phyloP scores from a whole-genome alignment of 371 early-diverging fungal species.

The Dentiscutata heterogama region DNA sequence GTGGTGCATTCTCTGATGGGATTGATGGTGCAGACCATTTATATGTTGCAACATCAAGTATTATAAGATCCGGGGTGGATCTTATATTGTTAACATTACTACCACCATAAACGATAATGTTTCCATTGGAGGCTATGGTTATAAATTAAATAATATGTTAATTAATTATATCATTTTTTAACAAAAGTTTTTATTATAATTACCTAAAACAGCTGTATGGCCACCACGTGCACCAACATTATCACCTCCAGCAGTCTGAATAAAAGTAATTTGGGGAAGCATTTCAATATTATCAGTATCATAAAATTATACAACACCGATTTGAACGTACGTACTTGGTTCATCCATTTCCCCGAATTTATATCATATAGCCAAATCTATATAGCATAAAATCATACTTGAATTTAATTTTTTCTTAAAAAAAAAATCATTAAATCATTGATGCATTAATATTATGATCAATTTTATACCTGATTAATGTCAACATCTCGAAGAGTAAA shows the following conservation, averaged over 20 bases:
- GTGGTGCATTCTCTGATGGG: not conserved
- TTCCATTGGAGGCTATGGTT: not conserved
- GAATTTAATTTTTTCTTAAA: not conserved
- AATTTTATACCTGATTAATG: not conserved
- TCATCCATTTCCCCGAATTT: not conserved
- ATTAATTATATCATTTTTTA: not conserved
- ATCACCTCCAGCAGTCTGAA: not conserved
- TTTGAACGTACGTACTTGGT: not conserved
- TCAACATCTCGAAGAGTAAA: not conserved
- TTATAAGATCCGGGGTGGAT: not conserved
- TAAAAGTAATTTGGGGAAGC: not conserved
- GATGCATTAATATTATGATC: not conserved
- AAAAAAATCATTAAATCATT: not conserved
- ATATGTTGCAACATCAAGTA: not conserved
- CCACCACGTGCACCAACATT: not conserved
- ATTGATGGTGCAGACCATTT: not conserved
- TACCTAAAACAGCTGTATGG: slow-evolving; percentile 12
- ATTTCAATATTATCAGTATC: not conserved
- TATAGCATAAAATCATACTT: not conserved
- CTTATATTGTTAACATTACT: not conserved
- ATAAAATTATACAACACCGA: not conserved
- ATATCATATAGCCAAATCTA: not conserved
- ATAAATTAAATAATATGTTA: not conserved
- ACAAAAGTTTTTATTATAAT: not conserved
- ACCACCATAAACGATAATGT: slow-evolving; percentile 1